Percentiles rank a stretch among this genome's conserved stretches.
phyloP scores from a whole-genome alignment of 2,329 filamentous ascomycete species.

The Onygena corvina region DNA sequence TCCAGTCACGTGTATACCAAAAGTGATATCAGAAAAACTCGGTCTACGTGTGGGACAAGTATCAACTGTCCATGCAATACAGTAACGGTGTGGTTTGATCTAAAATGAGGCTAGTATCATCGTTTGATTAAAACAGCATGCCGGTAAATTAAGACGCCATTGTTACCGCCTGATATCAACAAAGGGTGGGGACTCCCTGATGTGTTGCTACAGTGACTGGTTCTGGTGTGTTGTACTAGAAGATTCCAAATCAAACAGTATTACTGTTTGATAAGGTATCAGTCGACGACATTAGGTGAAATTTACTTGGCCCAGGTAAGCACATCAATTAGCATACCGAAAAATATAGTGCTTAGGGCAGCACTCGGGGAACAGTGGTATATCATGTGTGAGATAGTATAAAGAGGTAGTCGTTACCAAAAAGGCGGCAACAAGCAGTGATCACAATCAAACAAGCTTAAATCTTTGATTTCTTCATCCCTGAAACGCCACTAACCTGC shows the following conservation, averaged over 20 bases:
- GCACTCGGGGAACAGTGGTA: too few species aligned
- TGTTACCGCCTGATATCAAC: neutral
- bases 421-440: too few species aligned
- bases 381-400: neutral
- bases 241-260: constrained; percentile 1
- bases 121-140: constrained; percentile 6
- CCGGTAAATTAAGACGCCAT: neutral
- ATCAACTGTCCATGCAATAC: neutral
- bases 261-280: neutral
- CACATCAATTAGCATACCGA: too few species aligned
- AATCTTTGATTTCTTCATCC: constrained; percentile 46
- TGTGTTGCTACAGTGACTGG: neutral
- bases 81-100: neutral
- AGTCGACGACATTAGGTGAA: neutral
- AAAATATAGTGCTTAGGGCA: too few species aligned
- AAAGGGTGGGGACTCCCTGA: neutral
- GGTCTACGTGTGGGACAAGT: neutral
- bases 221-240: neutral
- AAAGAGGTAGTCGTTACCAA: neutral
- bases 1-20: constrained; percentile 1
- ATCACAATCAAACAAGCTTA: constrained; percentile 23
- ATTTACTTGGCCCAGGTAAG: too few species aligned
- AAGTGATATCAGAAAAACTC: neutral
- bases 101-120: neutral
- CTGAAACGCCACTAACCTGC: constrained; percentile 46